Evolutionary conservation across 2,329 filamentous ascomycete genomes (phyloP).

Genomic region (Ilyonectria destructans): DNA sequence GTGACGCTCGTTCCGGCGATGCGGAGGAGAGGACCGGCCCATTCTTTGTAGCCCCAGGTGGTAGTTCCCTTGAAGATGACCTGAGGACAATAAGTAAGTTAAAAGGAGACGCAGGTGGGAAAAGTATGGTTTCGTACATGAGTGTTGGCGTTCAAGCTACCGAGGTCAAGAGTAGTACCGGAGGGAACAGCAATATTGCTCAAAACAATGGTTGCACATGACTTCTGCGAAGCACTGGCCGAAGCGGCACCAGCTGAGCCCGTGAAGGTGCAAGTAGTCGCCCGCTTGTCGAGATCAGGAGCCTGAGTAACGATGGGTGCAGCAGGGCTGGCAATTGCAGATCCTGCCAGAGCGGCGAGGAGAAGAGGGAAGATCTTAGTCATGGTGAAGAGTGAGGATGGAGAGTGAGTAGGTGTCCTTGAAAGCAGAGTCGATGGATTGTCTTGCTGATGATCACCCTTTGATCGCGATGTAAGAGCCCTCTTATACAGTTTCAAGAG

Average conservation of each 20-base stretch:
- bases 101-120: rapidly evolving
- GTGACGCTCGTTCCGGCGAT: conserved; percentile 44
- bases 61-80: conserved; percentile 45
- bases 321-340: conserved; percentile 1
- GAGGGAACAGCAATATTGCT: conserved; percentile 38
- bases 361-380: conserved; percentile 3
- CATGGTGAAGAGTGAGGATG: background rate
- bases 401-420: background rate
- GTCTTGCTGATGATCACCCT: background rate
- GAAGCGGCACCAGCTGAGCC: conserved; percentile 39
- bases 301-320: conserved; percentile 29
- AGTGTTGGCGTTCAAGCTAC: conserved; percentile 41
- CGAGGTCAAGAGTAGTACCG: conserved; percentile 41
- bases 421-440: background rate
- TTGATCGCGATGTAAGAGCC: background rate
- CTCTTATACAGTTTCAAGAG: background rate
- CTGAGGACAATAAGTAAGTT: background rate
- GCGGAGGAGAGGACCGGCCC: conserved; percentile 41
- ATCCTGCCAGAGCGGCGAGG: conserved; percentile 18
- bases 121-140: conserved; percentile 16
- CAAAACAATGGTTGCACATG: conserved; percentile 42
- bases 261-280: conserved; percentile 39
- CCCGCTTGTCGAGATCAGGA: conserved; percentile 40
- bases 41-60: conserved; percentile 47
- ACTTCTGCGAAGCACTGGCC: conserved; percentile 34